Evolutionary conservation across 805 yeast species (phyloP).

Genomic region (Yueomyces sinensis): DNA sequence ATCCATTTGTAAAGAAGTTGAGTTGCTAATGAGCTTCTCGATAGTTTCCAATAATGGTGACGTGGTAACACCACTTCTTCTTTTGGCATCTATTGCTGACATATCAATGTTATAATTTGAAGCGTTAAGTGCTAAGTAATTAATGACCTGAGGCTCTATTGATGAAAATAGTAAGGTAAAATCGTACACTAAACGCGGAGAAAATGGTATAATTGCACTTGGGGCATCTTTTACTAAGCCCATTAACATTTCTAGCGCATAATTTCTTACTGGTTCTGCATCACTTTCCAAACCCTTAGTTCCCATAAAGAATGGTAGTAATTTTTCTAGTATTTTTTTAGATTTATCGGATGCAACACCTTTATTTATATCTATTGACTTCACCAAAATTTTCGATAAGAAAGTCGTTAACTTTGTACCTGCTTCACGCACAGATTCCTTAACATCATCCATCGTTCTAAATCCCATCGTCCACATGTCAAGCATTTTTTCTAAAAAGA

Average conservation of each 20-base stretch:
- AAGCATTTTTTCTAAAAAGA: constrained; percentile 39
- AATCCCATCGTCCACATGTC: constrained; percentile 81
- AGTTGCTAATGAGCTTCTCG: constrained; percentile 56
- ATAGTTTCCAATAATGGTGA: constrained; percentile 87
- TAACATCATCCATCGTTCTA: constrained; percentile 84
- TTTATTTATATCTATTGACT: constrained; percentile 36
- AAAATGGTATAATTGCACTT: constrained; percentile 45
- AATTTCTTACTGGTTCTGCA: constrained; percentile 70
- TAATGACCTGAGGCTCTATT: constrained; percentile 81
- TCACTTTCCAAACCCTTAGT: constrained; percentile 68
- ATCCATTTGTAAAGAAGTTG: constrained; percentile 28
- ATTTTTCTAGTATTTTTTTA: constrained; percentile 33
- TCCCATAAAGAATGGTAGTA: constrained; percentile 74
- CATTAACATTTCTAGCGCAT: constrained; percentile 64
- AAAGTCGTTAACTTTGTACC: constrained; percentile 57
- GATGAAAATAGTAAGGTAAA: constrained; percentile 66
- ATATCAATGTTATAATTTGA: constrained; percentile 68
- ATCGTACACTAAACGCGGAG: constrained; percentile 56
- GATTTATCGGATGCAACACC: constrained; percentile 30
- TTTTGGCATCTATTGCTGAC: constrained; percentile 61
- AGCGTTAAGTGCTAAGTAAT: constrained; percentile 78
- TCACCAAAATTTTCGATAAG: constrained; percentile 49
- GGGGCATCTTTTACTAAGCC: constrained; percentile 58
- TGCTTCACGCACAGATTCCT: constrained; percentile 80
- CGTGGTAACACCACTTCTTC: constrained; percentile 57